These are phyloP conservation scores for Nematocida parisii DNA, from an alignment of 371 early-diverging fungal species.

Conservation along the genomic window DNA sequence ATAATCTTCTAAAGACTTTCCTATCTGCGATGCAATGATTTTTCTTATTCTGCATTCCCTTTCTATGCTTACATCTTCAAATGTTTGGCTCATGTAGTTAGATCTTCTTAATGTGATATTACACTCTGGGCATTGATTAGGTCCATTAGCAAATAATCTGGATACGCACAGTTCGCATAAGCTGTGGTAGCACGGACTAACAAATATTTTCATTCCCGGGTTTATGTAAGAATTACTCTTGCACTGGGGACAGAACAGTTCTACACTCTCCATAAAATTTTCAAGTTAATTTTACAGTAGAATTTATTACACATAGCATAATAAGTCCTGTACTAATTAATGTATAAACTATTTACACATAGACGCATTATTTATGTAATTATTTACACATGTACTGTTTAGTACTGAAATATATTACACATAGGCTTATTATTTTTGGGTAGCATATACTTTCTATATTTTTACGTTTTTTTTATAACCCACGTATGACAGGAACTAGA, in stretches of 20 bases:
- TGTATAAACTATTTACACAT: too few species aligned
- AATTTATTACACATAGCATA: too few species aligned
- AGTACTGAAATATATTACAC: too few species aligned
- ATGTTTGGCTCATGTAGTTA: conserved; percentile 70
- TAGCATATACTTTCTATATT: conserved; percentile 6
- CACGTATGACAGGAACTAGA: conserved; percentile 14
- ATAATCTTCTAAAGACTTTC: conserved; percentile 60
- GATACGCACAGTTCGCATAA: conserved; percentile 73
- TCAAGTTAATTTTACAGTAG: not conserved
- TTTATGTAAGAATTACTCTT: conserved; percentile 85
- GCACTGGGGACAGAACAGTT: conserved; percentile 81
- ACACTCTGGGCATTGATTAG: conserved; percentile 70
- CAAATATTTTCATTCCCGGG: conserved; percentile 81
- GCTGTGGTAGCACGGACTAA: conserved; percentile 92
- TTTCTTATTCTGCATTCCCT: conserved; percentile 70
- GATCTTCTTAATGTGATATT: conserved; percentile 65
- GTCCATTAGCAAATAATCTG: conserved; percentile 65
- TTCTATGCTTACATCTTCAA: conserved; percentile 71
- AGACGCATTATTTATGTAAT: too few species aligned
- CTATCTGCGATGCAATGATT: conserved; percentile 50
- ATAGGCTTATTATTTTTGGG: too few species aligned
- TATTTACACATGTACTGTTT: too few species aligned
- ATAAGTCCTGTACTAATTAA: too few species aligned
- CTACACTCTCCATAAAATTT: conserved; percentile 37
- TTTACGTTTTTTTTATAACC: conserved; percentile 38